Evolutionary conservation across 1,284 basidiomycete genomes (phyloP).

Genomic region (Pisolithus thermaeus): DNA sequence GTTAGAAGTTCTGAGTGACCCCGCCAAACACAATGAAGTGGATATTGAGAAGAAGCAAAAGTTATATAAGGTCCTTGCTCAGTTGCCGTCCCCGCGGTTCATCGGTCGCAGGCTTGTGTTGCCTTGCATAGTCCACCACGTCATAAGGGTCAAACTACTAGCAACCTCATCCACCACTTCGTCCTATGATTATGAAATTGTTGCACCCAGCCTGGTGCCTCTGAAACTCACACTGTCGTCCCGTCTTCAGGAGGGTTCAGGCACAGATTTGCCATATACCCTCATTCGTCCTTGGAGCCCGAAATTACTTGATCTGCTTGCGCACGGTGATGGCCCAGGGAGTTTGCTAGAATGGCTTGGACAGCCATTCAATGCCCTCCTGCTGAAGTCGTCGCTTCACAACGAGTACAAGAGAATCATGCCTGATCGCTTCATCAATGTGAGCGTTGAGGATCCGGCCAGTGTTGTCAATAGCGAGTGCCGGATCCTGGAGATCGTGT

Average conservation of each 20-base stretch:
- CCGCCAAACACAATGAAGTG: background rate
- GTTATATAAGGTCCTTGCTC: background rate
- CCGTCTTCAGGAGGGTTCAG: background rate
- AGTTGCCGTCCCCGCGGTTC: background rate
- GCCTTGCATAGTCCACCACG: background rate
- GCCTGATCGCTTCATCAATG: too few relatives aligned
- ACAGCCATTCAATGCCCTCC: too few relatives aligned
- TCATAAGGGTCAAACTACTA: background rate
- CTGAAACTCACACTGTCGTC: background rate
- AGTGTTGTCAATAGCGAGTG: too few relatives aligned
- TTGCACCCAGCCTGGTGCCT: background rate
- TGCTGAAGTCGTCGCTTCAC: constrained; percentile 1
- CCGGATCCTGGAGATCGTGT: background rate
- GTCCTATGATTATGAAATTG: background rate
- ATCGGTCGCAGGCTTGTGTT: background rate
- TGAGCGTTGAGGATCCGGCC: too few relatives aligned
- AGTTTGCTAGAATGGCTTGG: too few relatives aligned
- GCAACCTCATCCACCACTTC: background rate
- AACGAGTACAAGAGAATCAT: too few relatives aligned
- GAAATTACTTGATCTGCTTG: background rate
- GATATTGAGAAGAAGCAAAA: background rate
- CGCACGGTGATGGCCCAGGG: too few relatives aligned
- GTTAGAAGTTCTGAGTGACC: background rate
- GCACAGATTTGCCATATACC: background rate
- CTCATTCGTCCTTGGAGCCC: background rate